Base-by-base conservation (phyloP, 495 filamentous ascomycete genomes). In the Recurvomyces mirabilis region DNA sequence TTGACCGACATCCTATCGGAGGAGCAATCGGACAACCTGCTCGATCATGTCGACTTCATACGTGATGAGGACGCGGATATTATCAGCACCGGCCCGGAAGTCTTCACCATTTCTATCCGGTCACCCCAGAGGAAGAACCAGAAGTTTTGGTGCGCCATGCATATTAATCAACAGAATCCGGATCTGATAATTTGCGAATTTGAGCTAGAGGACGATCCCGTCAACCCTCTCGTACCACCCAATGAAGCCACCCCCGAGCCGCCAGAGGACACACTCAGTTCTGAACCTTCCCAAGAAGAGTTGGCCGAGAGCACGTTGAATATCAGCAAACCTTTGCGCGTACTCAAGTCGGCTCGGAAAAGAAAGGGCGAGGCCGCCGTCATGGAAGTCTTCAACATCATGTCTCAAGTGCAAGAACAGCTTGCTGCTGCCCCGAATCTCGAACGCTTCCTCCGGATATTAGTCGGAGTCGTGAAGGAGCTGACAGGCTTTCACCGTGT, bases 331-430 rank as follows among this genome's bases (percentile, higher is more conserved):
- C 87, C 89, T 4, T 67, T 96, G 23, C 70, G 88, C 10, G 73
- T 89, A 3, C 65, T 93, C 14, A 73, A 85, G n/a, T 83, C 75
- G 60, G 81, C 85, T 0, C 72, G 86, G 5, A 80, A 83, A 46
- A 62, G 79, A 34, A 79, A 72, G 53, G 87, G 87, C 12, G 87
- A 94, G 53, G 82, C 86, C 15, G 84, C 86, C 26, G 80, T 83
- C 0, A 93, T 95, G 84, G 85, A 93, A 55, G 84, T 93, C 5
- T 93, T 93, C 58, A 88, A 87, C 59, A 84, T 94, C 46, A 82
- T 94, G 73, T 82, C 72, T 47, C 91, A 84, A 64, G 84, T 84
- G 38, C 80, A 88, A 57, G 82, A 86, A 49, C 81, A 84, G 57
- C 66, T 91, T 15, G 72, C 81, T 17, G 75, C 72, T 7, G 79